Percentiles rank a stretch among this genome's conserved stretches.
Conservation (phyloP, 805 yeast species). For the Ogataea haglerorum region DNA sequence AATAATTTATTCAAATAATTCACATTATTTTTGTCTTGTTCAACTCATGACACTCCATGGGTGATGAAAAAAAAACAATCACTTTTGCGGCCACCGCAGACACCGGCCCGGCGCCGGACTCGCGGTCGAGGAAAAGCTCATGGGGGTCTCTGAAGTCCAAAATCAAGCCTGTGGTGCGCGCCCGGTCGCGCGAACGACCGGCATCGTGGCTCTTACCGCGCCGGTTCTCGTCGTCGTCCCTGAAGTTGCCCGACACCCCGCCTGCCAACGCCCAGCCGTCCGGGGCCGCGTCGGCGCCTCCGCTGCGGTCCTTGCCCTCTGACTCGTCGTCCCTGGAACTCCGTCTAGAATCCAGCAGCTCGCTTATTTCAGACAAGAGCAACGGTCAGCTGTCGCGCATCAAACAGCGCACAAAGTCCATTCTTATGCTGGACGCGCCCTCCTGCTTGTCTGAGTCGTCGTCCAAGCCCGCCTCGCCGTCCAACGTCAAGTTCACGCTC, state of each 20-base stretch:
- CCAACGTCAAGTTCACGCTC: slow-evolving; percentile 12
- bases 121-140: slow-evolving; percentile 11
- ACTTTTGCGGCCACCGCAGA: slow-evolving; percentile 1
- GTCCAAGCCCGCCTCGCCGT: slow-evolving; percentile 5
- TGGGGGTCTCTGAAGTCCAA: slow-evolving; percentile 24
- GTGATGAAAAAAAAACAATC: slow-evolving; percentile 6
- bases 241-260: slow-evolving; percentile 1
- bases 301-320: slow-evolving; percentile 2
- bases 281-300: slow-evolving; percentile 5
- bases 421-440: slow-evolving; percentile 17
- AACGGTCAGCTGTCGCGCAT: slow-evolving; percentile 12
- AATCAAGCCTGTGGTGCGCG: slow-evolving; percentile 12
- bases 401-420: slow-evolving; percentile 16
- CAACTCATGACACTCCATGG: background rate
- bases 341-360: slow-evolving; percentile 11
- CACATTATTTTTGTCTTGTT: background rate
- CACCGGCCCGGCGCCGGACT: background rate
- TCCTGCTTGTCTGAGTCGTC: slow-evolving; percentile 9
- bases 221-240: slow-evolving; percentile 12
- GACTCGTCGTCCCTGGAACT: slow-evolving; percentile 5
- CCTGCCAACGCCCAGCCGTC: background rate
- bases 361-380: slow-evolving; percentile 12
- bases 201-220: slow-evolving; percentile 12
- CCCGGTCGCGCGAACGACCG: slow-evolving; percentile 12
- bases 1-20: background rate